Evolutionary conservation across 805 yeast species (phyloP), one percentile per base, ranked within the genome.

Genomic region (Schizosaccharomyces osmophilus): DNA sequence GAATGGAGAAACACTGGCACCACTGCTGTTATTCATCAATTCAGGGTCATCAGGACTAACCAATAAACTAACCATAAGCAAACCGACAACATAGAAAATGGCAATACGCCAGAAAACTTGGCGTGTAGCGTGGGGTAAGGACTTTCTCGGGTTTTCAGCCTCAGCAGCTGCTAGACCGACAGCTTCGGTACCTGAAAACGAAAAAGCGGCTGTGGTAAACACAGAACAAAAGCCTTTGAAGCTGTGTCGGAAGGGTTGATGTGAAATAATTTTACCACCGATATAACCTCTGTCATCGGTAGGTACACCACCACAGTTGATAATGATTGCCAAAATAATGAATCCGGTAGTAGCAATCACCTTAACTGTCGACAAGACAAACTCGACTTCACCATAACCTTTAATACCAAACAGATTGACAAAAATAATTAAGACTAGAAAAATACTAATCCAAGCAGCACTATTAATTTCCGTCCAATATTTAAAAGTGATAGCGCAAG

Each of bases 81-180:
- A 78, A 64, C 82, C 75, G 11, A 77, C 73, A 69, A 85, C 75
- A 73, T 86, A 86, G 69, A 85, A 85, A 65, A 84, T 70, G n/a
- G 82, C 73, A 63, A 85, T 82, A 72, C 93, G 78, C 90, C 93
- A 85, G 73, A 86, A 84, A 2, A 84, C 87, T 73, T 85, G 89
- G 71, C 84, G 85, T 63, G 83, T 79, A 57, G 90, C 88, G 61
- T 77, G 76, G 48, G 90, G 90, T 62, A 84, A 76, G 1, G 84
- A 72, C 62, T 74, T 75, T 66, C 83, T 74, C 55, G 93, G 89
- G 70, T 84, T 79, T 43, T 72, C 78, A 31, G 87, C 77, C 71
- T 85, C 93, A 9, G 89, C 88, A 43, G 89, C 85, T 13, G 88
- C 85, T 48, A 85, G 75, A 61, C 88, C 87, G 54, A 79, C 79